Evolutionary conservation across 176 grass and related monocot species (phyloP), one percentile per base, ranked within the genome.

Genomic region (Musa itinerans): DNA sequence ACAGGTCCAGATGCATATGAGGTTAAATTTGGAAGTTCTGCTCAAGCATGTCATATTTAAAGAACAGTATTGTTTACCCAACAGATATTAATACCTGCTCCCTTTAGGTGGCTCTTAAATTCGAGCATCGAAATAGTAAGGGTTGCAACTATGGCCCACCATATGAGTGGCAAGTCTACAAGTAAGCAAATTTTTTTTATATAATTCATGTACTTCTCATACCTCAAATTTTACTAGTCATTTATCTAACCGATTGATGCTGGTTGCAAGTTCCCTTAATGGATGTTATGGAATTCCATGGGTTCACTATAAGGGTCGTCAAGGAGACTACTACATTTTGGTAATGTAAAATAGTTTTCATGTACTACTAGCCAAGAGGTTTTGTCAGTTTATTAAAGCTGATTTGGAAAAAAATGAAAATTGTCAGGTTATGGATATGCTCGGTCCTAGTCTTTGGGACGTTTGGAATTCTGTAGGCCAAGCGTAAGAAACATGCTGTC

Each of bases 391-490:
- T 77, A 12, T 76, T 72, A 67, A 21, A 54, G 25, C 9, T 1
- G 27, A 3, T 26, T 79, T 69, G 16, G 17, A n/a, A 10, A 43
- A 43, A 53, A 78, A 74, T 24, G 73, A 20, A 65, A 11, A 17
- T 54, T 89, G 90, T 62, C 80, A 97, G 94, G 94, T 97, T 59
- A 97, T 97, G 94, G 94, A 93, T 77, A 97, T 97, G 63, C 80
- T 97, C 64, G 94, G 94, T 48, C 94, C 94, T 78, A 97, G 94
- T 82, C 90, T 97, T 75, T 97, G 94, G 94, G 94, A 97, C 85
- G 94, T 97, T 85, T 97, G 94, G 94, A 97, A 93, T 81, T 93
- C 90, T 74, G 83, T 93, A 53, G 88, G 90, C 63, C 94, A 97
- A 86, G 68, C 86, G 94, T 97, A 93, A 87, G 89, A 72, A 77